phyloP scores from a whole-genome alignment of 495 filamentous ascomycete species.

The Evansstolkia leycettana region DNA sequence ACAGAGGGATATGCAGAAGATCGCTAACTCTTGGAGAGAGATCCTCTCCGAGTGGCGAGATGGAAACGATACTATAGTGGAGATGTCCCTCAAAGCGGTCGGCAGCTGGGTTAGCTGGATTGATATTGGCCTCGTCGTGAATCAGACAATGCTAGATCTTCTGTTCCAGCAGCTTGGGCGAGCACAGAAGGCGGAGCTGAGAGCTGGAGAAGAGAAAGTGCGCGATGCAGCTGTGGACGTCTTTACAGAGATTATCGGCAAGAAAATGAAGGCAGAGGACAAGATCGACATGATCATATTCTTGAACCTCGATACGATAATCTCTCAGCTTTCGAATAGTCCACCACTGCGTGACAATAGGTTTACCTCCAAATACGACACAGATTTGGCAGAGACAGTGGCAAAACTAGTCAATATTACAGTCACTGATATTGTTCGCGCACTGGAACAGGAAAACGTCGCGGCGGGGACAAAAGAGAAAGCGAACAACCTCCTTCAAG shows the following conservation, averaged over 20 bases:
- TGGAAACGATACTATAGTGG: conserved; percentile 59
- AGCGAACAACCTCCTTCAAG: conserved; percentile 64
- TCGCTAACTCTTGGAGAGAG: conserved; percentile 82
- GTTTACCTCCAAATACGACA: conserved; percentile 76
- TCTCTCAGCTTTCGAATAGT: conserved; percentile 69
- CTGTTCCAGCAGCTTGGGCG: conserved; percentile 70
- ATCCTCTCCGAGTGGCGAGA: conserved; percentile 71
- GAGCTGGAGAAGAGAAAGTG: conserved; percentile 53
- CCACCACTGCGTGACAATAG: conserved; percentile 65
- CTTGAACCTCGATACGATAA: conserved; percentile 71
- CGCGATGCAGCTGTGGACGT: conserved; percentile 82
- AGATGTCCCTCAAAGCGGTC: conserved; percentile 77
- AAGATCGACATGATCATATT: conserved; percentile 90
- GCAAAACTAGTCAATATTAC: conserved; percentile 93
- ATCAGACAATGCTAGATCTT: conserved; percentile 68
- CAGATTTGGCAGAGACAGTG: conserved; percentile 84
- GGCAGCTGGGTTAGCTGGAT: conserved; percentile 98
- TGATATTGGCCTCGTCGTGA: conserved; percentile 85
- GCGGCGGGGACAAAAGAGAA: conserved; percentile 40
- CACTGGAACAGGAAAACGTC: conserved; percentile 49
- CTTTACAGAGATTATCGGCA: conserved; percentile 87
- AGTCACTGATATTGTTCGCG: conserved; percentile 71
- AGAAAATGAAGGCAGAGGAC: conserved; percentile 91
- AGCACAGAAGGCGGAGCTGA: conserved; percentile 35
- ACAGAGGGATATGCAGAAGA: conserved; percentile 69